A percentile compares a stretch with the other conserved stretches of the same genome.
Conservation (phyloP, 1,139 yeast species). For the Pichia sp. region DNA sequence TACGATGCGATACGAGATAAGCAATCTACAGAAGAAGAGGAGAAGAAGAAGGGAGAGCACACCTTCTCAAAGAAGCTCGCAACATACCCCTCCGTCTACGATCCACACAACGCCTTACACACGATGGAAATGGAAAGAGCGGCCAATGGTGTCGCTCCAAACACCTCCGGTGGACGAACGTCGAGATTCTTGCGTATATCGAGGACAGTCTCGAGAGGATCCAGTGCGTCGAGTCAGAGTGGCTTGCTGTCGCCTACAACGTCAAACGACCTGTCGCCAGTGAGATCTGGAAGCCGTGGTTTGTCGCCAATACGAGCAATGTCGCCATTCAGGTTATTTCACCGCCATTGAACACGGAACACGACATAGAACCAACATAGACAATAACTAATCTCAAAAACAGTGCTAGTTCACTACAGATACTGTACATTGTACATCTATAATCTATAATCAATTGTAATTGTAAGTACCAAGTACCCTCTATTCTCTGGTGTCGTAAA, state of each 20-base stretch:
- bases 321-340: slow-evolving; percentile 22
- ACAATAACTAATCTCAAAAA: too few relatives aligned
- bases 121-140: slow-evolving; percentile 12
- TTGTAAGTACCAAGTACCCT: slow-evolving; percentile 55
- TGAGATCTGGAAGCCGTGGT: slow-evolving; percentile 3
- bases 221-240: too few relatives aligned
- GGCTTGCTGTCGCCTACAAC: too few relatives aligned
- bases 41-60: too few relatives aligned
- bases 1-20: too few relatives aligned
- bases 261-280: slow-evolving; percentile 5
- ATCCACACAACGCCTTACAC: slow-evolving; percentile 6
- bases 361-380: too few relatives aligned
- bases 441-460: too few relatives aligned
- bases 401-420: too few relatives aligned
- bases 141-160: slow-evolving; percentile 1
- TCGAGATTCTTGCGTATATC: slow-evolving; percentile 23
- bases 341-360: not conserved
- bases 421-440: too few relatives aligned
- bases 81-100: slow-evolving; percentile 13
- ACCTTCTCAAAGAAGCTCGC: too few relatives aligned
- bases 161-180: slow-evolving; percentile 10
- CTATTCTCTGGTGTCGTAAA: slow-evolving; percentile 54
- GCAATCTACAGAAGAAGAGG: too few relatives aligned
- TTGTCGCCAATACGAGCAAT: slow-evolving; percentile 16
- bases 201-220: not conserved